Base-by-base conservation (phyloP, 2,329 filamentous ascomycete genomes). In the Xylaria sp. region DNA sequence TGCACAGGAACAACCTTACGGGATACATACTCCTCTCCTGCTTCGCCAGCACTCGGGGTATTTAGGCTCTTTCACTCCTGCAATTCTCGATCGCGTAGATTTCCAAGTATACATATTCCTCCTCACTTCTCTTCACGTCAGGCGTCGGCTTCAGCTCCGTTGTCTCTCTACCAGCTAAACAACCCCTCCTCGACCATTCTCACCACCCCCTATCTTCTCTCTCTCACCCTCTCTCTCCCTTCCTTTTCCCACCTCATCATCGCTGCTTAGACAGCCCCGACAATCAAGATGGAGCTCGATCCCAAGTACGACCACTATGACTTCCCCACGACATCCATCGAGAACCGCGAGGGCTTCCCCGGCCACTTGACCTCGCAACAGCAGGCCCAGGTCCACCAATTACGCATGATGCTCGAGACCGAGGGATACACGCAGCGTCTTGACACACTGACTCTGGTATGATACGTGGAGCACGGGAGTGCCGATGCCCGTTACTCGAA, bases 231-330 rank as follows among this genome's bases (percentile, higher is more conserved):
- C 6, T 18, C 16, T 47, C 44, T n/a, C 37, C 37, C 16, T 30
- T 35, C 18, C 16, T 30, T 30, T 30, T 30, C 23, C 23, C 23
- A 30, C 23, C 23, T 30, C 23, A 30, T 48, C 34, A 46, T n/a
- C n/a, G n/a, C 57, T 23, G 53, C 61, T 57, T 54, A 58, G 51
- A 71, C 69, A 67, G 67, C 71, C 49, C 65, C 64, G 53, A 54
- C 63, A 46, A 63, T 61, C 70, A 74, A 72, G 70, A 79, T 85
- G 78, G 78, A 84, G 74, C 73, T 91, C 70, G 87, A 96, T 76
- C 83, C 90, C 74, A 97, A 96, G 79, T 96, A 97, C 81, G 94
- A 97, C 79, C 76, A 95, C 80, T 97, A 94, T 77, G 92, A 97
- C 77, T 97, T 85, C 80, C 94, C 94, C 64, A 91, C 87, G 65